phyloP scores from a whole-genome alignment of 2,329 filamentous ascomycete genomes.

The Venturia asperata region DNA sequence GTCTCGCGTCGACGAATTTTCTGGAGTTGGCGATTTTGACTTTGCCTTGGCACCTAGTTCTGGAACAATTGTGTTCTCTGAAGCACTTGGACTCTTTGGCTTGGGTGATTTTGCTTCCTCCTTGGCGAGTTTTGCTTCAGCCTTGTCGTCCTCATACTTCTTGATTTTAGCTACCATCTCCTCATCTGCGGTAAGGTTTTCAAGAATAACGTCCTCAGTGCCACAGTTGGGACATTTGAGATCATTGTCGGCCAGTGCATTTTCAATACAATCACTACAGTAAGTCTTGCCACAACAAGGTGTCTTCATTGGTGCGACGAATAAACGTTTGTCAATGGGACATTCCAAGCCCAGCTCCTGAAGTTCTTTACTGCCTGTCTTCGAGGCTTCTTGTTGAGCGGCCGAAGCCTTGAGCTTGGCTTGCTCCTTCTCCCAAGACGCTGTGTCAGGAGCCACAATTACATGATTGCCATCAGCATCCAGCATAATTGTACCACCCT shows the following conservation, averaged over 20 bases:
- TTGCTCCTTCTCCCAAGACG: slow-evolving; percentile 94
- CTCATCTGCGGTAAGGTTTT: slow-evolving; percentile 78
- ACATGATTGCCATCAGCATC: slow-evolving; percentile 97
- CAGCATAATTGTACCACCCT: slow-evolving; percentile 87
- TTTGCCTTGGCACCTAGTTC: neutral
- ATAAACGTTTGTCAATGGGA: slow-evolving; percentile 94
- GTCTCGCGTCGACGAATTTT: slow-evolving; percentile 28
- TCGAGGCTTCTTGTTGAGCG: slow-evolving; percentile 67
- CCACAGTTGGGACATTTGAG: slow-evolving; percentile 90
- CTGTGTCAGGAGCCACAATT: slow-evolving; percentile 90
- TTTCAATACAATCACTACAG: slow-evolving; percentile 99
- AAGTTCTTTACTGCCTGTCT: slow-evolving; percentile 75
- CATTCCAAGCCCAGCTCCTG: slow-evolving; percentile 86
- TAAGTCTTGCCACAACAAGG: slow-evolving; percentile 97
- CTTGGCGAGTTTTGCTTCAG: slow-evolving; percentile 24
- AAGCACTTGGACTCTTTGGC: slow-evolving; percentile 23
- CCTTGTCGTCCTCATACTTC: slow-evolving; percentile 56
- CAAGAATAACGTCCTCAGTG: slow-evolving; percentile 84
- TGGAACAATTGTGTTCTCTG: slow-evolving; percentile 19
- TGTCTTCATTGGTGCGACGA: slow-evolving; percentile 98
- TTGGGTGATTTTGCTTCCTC: slow-evolving; percentile 16
- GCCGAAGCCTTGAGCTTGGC: slow-evolving; percentile 84
- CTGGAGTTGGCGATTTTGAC: slow-evolving; percentile 12
- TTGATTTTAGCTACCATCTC: slow-evolving; percentile 72
- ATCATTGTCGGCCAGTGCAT: slow-evolving; percentile 96